Evolutionary conservation across 345 rosid species (phyloP).

Genomic region (Ceriops tagal): DNA sequence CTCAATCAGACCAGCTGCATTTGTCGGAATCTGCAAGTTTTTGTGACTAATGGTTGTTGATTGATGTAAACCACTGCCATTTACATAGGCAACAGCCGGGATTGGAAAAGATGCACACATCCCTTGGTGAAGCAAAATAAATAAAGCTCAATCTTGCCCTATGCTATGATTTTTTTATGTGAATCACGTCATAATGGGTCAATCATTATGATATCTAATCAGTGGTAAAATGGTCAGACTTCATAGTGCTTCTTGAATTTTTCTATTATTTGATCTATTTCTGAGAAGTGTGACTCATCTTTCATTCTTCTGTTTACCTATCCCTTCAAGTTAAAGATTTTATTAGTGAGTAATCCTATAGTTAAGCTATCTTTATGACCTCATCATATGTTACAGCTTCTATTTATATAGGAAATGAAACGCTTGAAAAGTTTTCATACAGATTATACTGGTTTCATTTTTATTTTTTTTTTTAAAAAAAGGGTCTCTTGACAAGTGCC

Average conservation of each 20-base stretch:
- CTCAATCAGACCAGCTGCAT: slow-evolving; percentile 82
- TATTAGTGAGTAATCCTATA: too few relatives aligned
- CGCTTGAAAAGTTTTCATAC: neutral
- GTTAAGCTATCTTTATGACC: too few relatives aligned
- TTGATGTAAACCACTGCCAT: neutral
- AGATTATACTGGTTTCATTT: neutral
- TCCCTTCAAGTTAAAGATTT: too few relatives aligned
- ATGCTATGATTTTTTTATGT: too few relatives aligned
- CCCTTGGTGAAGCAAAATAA: neutral
- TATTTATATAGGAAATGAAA: neutral
- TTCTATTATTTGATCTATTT: too few relatives aligned
- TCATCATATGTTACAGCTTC: neutral
- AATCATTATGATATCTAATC: too few relatives aligned
- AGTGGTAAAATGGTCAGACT: too few relatives aligned
- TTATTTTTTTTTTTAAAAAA: neutral
- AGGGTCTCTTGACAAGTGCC: neutral
- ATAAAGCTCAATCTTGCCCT: too few relatives aligned
- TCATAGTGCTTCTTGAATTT: too few relatives aligned
- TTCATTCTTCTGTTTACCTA: too few relatives aligned
- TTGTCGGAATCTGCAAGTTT: slow-evolving; percentile 66
- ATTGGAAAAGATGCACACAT: neutral
- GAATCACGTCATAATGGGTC: too few relatives aligned
- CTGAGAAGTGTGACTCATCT: too few relatives aligned
- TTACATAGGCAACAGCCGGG: neutral
- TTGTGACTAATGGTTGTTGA: neutral